Percentiles rank a stretch among this genome's conserved stretches.
These are phyloP conservation scores for Coemansia sp. DNA, from an alignment of 192 early-diverging fungal genomes.

Conservation along the genomic window DNA sequence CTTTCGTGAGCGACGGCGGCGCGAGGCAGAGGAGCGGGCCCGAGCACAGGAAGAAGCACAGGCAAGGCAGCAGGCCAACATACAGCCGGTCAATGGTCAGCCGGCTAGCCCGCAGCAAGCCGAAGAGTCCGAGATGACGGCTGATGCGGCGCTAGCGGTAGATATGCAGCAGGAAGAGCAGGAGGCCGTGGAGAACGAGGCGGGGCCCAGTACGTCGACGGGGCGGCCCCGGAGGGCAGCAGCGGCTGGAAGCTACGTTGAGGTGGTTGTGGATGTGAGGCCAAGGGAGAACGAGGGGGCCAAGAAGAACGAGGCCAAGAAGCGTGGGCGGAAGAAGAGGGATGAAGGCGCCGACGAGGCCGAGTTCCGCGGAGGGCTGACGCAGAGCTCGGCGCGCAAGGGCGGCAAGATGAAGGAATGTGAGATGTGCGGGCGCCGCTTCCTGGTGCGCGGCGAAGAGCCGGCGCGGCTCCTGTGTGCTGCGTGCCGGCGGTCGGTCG, in stretches of 20 bases:
- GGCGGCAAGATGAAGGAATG: constrained; percentile 41
- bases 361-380: constrained; percentile 18
- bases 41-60: constrained; percentile 1
- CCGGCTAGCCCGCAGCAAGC: too few species aligned
- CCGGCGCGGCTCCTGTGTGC: constrained; percentile 16
- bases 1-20: constrained; percentile 33
- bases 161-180: constrained; percentile 28
- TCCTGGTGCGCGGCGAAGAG: constrained; percentile 27
- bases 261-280: background rate
- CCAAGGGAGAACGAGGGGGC: background rate
- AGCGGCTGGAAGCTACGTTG: constrained; percentile 1
- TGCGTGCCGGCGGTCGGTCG: constrained; percentile 27
- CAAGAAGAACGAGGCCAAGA: constrained; percentile 2
- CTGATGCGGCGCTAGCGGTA: constrained; percentile 27
- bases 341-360: constrained; percentile 15
- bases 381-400: constrained; percentile 37
- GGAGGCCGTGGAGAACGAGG: constrained; percentile 2
- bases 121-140: constrained; percentile 2
- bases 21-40: constrained; percentile 18
- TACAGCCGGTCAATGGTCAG: too few species aligned
- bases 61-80: background rate
- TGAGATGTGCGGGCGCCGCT: constrained; percentile 31
- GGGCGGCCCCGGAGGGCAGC: too few species aligned
- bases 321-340: constrained; percentile 20
- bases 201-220: constrained; percentile 3